Base-by-base conservation (phyloP, 2,329 filamentous ascomycete species). In the Ustilaginoidea virens region DNA sequence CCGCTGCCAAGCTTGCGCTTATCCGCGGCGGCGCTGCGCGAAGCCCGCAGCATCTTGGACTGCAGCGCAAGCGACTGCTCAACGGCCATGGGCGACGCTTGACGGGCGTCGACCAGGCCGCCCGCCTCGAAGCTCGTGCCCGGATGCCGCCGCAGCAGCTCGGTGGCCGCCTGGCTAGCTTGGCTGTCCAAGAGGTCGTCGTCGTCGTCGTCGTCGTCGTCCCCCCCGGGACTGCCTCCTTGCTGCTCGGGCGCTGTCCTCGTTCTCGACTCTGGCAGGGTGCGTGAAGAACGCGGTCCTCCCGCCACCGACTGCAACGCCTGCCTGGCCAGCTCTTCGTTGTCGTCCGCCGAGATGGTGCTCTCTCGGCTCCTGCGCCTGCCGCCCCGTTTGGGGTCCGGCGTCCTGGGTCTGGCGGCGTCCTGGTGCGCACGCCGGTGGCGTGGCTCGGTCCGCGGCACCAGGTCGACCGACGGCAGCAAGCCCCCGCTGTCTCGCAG, bases 321-420 rank as follows among this genome's bases (percentile, higher is more conserved):
- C 33, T 68, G 62, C 4, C 66, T 58, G 1, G 63, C 64, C 15
- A 71, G 53, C 41, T 71, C 66, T 40, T 64, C 69, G 28, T 65
- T 68, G 33, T 74, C 66, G 24, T 66, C 66, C 13, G 70, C 76
- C 1, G 82, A 90, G 27, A 90, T 85, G 2, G 82, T 92, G 55
- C 80, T 87, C 49, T 92, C 83, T 34, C 81, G 73, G 49, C 82
- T 85, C 51, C 74, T 73, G 29, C 70, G 69, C 21, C 69, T 63
- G 27, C 58, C 58, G 13, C 59, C 56, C 20, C 48, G 45, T 28
- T 46, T 48, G 10, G 53, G 49, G 7, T 52, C 49, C 2, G 63
- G 60, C 0, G 61, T 63, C n/a, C 56, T 58, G 5, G 60, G 56
- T 3, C 7, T 20, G 7, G 19, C 11, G 7, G 53, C 45, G 32